A percentile compares a stretch with the other conserved stretches of the same genome.
These are phyloP conservation scores for Sparassis latifolia DNA, from an alignment of 1,284 basidiomycete species.

Conservation along the genomic window DNA sequence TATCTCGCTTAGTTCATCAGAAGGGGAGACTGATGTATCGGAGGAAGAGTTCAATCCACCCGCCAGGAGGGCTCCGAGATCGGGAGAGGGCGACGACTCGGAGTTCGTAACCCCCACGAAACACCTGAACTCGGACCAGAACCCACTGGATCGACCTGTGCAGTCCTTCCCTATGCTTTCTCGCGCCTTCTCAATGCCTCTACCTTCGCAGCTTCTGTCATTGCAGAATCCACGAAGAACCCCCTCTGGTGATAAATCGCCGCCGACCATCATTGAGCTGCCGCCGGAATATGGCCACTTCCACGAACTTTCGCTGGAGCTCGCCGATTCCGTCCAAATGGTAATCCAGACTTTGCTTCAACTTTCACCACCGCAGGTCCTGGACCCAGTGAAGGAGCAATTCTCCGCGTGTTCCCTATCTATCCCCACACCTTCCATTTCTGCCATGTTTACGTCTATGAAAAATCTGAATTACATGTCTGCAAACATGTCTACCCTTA, in stretches of 20 bases:
- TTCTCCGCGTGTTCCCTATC: constrained; percentile 85
- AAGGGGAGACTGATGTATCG: constrained; percentile 42
- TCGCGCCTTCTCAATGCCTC: constrained; percentile 66
- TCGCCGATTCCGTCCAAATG: constrained; percentile 86
- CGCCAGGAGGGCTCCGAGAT: constrained; percentile 19
- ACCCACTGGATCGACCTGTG: constrained; percentile 25
- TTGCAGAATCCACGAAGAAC: constrained; percentile 56
- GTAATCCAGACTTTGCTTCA: constrained; percentile 88
- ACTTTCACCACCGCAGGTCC: constrained; percentile 80
- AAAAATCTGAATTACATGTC: constrained; percentile 88
- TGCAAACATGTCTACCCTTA: constrained; percentile 54
- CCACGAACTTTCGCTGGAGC: constrained; percentile 68
- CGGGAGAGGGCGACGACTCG: constrained; percentile 23
- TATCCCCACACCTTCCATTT: constrained; percentile 79
- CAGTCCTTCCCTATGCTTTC: constrained; percentile 45
- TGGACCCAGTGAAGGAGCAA: constrained; percentile 88
- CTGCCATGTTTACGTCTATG: constrained; percentile 85
- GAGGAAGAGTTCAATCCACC: constrained; percentile 30
- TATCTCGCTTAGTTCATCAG: constrained; percentile 37
- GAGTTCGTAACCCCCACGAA: constrained; percentile 31
- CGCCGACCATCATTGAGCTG: constrained; percentile 13
- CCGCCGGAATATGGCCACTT: constrained; percentile 37
- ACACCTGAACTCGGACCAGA: constrained; percentile 26
- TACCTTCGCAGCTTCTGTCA: constrained; percentile 61
- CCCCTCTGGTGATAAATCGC: constrained; percentile 9